phyloP scores from a whole-genome alignment of 2,329 filamentous ascomycete species.

The Ascochyta clinopodiicola region DNA sequence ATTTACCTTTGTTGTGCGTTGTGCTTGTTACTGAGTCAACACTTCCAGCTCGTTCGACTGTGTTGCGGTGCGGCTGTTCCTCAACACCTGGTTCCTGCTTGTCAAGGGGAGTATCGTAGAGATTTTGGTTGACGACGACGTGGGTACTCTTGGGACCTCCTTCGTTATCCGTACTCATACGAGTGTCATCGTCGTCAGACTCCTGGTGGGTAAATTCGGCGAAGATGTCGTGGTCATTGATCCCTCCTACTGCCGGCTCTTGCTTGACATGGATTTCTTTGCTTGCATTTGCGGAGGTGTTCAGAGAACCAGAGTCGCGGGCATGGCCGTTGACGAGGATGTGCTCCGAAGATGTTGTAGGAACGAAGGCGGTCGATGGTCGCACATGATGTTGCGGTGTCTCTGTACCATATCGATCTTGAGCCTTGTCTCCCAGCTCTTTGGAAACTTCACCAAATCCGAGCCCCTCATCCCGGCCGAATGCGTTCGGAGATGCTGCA shows the following conservation, averaged over 20 bases:
- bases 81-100: neutral
- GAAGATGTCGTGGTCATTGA: neutral
- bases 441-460: neutral
- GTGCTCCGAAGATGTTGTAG: neutral
- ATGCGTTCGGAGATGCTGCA: neutral
- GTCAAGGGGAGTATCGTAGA: neutral
- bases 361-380: neutral
- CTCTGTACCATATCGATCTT: neutral
- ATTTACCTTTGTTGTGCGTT: too few species aligned
- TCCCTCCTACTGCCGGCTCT: neutral
- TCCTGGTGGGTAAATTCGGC: slow-evolving; percentile 6
- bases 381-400: neutral
- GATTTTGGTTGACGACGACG: neutral
- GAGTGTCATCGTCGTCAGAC: neutral
- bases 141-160: neutral
- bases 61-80: neutral
- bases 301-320: neutral
- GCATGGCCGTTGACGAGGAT: neutral
- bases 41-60: neutral
- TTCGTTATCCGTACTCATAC: too few species aligned
- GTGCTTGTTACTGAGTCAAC: neutral
- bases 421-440: neutral
- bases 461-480: neutral
- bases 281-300: neutral
- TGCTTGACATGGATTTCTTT: neutral